Conservation (phyloP, 2,329 filamentous ascomycete genomes). For the Fusarium scirpi region DNA sequence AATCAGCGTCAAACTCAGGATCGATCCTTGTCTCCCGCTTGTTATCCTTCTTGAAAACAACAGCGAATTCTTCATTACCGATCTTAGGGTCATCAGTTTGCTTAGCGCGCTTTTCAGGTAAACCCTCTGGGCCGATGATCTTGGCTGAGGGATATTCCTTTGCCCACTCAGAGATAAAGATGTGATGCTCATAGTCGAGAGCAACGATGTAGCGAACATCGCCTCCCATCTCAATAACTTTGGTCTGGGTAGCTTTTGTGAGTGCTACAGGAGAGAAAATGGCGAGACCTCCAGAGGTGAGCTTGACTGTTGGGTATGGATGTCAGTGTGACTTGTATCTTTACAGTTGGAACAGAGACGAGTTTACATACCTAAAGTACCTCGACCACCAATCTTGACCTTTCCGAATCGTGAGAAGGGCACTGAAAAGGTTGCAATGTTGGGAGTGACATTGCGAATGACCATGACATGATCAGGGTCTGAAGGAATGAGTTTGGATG, state of each 20-base stretch:
- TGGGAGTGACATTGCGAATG: constrained; percentile 84
- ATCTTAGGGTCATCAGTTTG: constrained; percentile 61
- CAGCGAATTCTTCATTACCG: constrained; percentile 68
- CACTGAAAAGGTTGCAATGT: constrained; percentile 81
- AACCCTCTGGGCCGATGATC: constrained; percentile 84
- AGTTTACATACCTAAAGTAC: constrained; percentile 77
- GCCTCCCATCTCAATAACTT: constrained; percentile 73
- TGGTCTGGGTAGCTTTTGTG: constrained; percentile 76
- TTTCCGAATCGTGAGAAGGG: constrained; percentile 86
- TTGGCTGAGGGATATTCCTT: constrained; percentile 81
- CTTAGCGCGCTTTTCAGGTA: constrained; percentile 82
- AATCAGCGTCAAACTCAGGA: constrained; percentile 86
- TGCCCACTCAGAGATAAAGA: constrained; percentile 90
- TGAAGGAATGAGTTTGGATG: constrained; percentile 71
- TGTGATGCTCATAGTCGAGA: constrained; percentile 92
- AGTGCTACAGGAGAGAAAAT: constrained; percentile 93
- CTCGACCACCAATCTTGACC: constrained; percentile 86
- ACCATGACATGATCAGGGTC: constrained; percentile 89
- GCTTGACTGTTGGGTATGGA: constrained; percentile 70
- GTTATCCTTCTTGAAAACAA: constrained; percentile 73
- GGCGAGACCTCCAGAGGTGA: constrained; percentile 81
- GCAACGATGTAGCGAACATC: constrained; percentile 87
- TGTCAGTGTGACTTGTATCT: neutral
- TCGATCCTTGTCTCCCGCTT: constrained; percentile 68
- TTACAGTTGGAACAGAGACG: neutral